These are phyloP conservation scores for Fraxinus americana DNA, from an alignment of 257 asterid genomes.

Conservation along the genomic window DNA sequence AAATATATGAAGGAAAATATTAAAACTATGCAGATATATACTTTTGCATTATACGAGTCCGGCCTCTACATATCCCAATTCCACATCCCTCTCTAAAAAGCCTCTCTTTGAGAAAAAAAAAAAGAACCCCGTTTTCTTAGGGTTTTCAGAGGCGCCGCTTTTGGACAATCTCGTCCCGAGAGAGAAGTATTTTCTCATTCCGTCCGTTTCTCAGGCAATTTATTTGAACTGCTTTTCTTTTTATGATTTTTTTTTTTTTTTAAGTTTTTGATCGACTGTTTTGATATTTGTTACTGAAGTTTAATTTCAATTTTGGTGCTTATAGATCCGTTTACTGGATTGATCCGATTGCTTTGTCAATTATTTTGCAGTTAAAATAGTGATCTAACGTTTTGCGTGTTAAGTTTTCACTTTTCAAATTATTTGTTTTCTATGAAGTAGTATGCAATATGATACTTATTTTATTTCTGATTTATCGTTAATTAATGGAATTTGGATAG, in stretches of 20 bases:
- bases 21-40: neutral
- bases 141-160: constrained; percentile 45
- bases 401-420: constrained; percentile 14
- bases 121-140: constrained; percentile 25
- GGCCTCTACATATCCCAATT: constrained; percentile 18
- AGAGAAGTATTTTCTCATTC: constrained; percentile 17
- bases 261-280: neutral
- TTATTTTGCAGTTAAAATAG: constrained; percentile 2
- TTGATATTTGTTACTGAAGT: constrained; percentile 1
- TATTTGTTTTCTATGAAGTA: neutral
- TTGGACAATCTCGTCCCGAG: constrained; percentile 29
- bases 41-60: neutral
- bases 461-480: neutral
- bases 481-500: constrained; percentile 10
- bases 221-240: neutral
- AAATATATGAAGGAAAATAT: neutral
- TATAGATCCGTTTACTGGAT: constrained; percentile 27
- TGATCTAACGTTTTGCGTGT: constrained; percentile 10
- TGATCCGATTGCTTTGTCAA: constrained; percentile 21
- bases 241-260: neutral
- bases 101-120: constrained; percentile 7
- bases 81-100: constrained; percentile 24
- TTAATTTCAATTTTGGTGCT: neutral
- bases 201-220: constrained; percentile 31
- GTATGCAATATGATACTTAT: neutral